Evolutionary conservation across 2,329 filamentous ascomycete genomes (phyloP).

Genomic region (Paecilomyces variotii): DNA sequence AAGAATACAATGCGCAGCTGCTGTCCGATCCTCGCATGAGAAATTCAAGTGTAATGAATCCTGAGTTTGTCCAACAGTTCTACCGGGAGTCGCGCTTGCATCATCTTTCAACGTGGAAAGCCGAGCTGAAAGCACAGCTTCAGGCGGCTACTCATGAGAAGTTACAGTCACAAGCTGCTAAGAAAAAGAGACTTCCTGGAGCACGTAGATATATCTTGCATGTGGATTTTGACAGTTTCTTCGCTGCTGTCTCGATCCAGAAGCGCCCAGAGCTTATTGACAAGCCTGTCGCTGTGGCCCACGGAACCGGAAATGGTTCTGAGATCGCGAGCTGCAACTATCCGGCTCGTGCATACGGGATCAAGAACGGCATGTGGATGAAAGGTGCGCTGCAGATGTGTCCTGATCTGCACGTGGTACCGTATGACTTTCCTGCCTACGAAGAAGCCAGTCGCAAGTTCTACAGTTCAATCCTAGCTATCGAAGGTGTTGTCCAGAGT

Average conservation of each 20-base stretch:
- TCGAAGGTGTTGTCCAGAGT: constrained; percentile 82
- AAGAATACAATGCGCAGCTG: constrained; percentile 83
- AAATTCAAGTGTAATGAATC: constrained; percentile 85
- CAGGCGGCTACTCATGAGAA: constrained; percentile 72
- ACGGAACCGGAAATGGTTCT: constrained; percentile 74
- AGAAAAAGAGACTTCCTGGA: constrained; percentile 51
- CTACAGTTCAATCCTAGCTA: constrained; percentile 71
- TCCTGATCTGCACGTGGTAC: constrained; percentile 77
- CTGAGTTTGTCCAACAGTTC: constrained; percentile 87
- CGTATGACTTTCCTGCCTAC: constrained; percentile 92
- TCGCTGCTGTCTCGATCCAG: constrained; percentile 83
- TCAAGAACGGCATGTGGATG: constrained; percentile 99
- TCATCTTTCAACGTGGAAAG: constrained; percentile 94
- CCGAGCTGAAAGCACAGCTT: constrained; percentile 81
- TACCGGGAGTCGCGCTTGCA: constrained; percentile 93
- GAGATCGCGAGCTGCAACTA: constrained; percentile 99
- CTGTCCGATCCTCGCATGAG: constrained; percentile 76
- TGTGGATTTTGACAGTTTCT: constrained; percentile 98
- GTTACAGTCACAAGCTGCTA: constrained; percentile 35
- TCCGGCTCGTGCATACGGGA: constrained; percentile 70
- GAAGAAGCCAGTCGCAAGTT: constrained; percentile 85
- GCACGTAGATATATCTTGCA: constrained; percentile 79
- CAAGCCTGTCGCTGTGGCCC: constrained; percentile 82
- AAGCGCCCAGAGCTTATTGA: constrained; percentile 65
- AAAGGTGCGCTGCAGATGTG: constrained; percentile 76